These are phyloP conservation scores for Boletus subparvulus DNA, from an alignment of 768 basidiomycete species.

Conservation along the genomic window DNA sequence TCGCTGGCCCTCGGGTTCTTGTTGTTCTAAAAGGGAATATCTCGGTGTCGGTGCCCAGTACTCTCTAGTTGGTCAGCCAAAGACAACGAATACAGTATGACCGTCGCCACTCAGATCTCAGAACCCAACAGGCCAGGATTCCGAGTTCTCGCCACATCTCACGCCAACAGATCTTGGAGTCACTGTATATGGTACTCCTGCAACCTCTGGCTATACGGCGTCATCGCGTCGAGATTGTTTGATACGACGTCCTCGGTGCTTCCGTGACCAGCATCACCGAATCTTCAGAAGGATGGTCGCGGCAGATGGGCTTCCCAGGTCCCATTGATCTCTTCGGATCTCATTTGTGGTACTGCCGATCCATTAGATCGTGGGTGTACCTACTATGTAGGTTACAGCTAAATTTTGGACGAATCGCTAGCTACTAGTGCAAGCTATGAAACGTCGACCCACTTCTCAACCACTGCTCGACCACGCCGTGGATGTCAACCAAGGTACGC, in stretches of 20 bases:
- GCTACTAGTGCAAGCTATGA: neutral
- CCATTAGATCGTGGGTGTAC: neutral
- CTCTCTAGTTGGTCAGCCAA: neutral
- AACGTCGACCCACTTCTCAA: neutral
- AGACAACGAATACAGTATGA: neutral
- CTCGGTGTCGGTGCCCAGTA: neutral
- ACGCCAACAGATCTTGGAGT: neutral
- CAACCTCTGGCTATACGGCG: neutral
- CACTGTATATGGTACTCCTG: slow-evolving; percentile 3
- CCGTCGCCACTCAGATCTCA: neutral
- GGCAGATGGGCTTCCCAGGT: neutral
- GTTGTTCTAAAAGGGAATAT: neutral
- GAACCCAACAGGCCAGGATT: neutral
- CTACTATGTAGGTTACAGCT: neutral
- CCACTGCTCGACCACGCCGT: neutral
- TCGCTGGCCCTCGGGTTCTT: neutral
- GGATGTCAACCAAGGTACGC: neutral
- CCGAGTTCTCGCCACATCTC: neutral
- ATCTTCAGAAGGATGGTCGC: neutral
- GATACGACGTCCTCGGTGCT: slow-evolving; percentile 20
- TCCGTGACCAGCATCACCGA: slow-evolving; percentile 1
- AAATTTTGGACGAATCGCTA: neutral
- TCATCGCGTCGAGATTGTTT: neutral
- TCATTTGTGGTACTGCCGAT: slow-evolving; percentile 2
- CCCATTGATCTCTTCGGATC: slow-evolving; percentile 4